Base-by-base conservation (phyloP, 139 green algal species). In the Chlorella sp. region DNA sequence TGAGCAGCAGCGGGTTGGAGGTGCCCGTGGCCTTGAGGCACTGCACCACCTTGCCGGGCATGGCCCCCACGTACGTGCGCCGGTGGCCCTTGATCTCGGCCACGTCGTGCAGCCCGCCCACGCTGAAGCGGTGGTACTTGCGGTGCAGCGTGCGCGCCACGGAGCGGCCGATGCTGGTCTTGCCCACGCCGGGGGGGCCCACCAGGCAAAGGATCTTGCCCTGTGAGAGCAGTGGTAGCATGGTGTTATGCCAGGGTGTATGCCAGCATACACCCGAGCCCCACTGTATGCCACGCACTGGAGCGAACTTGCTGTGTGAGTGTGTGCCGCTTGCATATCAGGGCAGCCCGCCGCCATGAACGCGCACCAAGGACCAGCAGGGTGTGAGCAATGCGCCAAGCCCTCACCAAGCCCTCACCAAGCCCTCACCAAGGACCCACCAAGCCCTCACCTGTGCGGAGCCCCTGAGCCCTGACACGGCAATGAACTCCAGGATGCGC, bases 1-100 rank as follows among this genome's bases (percentile, higher is more conserved):
- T 98, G 1, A 98, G 85, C 36, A 99, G 89, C 65, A 99, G 85
- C 4, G 95, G 95, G 78, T 99, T 98, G 77, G 51, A 81, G 26
- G 86, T 90, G 2, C 73, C 77, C 23, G 88, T 94, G 71, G 75
- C 75, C 84, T 98, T 98, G 55, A 99, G 76, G 85, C 93, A 97
- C 83, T 99, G 95, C 55, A 98, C 93, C 80, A 98, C 88, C 81
- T 98, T 98, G 49, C 95, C 95, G 2, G 95, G 95, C 95, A 99
- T 99, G 32, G 95, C 95, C 24, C 95, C 95, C 22, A 99, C 92
- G 77, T 99, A 99, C 2, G 95, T 99, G 26, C 95, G 86, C 51
- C 94, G 80, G 79, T 91, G 86, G 0, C 90, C 93, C 84, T 98
- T 98, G 82, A 98, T 97, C 81, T 98, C 94, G 2, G 93, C 93